Base-by-base conservation (phyloP, 768 basidiomycete species). In the Lactarius hatsudake region DNA sequence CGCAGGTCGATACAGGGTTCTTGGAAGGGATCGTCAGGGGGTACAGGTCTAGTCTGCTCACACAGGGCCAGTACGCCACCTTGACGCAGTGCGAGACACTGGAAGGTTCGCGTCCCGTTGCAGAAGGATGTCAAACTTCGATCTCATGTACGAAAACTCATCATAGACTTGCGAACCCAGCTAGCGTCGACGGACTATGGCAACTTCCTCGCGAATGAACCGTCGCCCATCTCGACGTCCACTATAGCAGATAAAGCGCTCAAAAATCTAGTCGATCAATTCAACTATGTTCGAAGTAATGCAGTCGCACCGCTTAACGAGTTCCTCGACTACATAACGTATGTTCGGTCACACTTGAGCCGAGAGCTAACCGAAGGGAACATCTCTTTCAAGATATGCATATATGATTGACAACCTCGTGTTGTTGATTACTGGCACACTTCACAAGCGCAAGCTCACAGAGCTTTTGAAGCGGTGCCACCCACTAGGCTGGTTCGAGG, bases 321-420 rank as follows among this genome's bases (percentile, higher is more conserved):
- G 73, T 98, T 99, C 76, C 81, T 99, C 68, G 97, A 98, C 74
- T 99, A 98, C 77, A 93, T 99, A 79, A 98, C 96, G 91, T 98
- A 79, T 71, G 93, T 84, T 20, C 30, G 38, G 38, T 40, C 56
- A 6, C 34, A 5, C 26, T 48, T 32, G 51, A 45, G 18, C 18
- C 34, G 54, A 40, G 45, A 60, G 45, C 54, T 54, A n/a, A 61
- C 26, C 2, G 34, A 45, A 40, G 61, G 70, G 66, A 45, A 56
- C 38, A 23, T 54, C 43, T 53, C 34, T 26, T 36, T 32, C 61
- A 77, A 97, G 95, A 55, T 97, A 97, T 76, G 94, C 88, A 36
- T 99, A 98, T 79, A 99, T 99, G 97, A 98, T 99, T 75, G 97
- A 99, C 86, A 99, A 99, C 76, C 92, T 99, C 73, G 89, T 99